phyloP scores from a whole-genome alignment of 768 basidiomycete species.

The Podaxis pistillaris region DNA sequence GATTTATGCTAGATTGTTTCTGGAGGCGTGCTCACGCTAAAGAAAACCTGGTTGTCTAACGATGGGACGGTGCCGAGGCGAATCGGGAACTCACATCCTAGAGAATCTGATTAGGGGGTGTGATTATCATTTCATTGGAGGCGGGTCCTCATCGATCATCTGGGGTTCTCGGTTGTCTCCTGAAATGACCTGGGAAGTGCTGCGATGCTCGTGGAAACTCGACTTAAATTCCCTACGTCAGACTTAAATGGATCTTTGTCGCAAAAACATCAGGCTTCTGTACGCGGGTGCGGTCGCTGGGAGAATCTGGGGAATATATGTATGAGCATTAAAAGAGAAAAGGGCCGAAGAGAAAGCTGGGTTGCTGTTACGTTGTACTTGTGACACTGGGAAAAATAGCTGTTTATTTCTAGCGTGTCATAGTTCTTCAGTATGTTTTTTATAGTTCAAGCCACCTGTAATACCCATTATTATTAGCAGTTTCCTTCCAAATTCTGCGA shows the following conservation, averaged over 20 bases:
- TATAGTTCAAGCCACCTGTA: neutral
- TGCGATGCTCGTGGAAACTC: neutral
- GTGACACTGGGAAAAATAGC: too few species aligned
- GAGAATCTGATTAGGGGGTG: neutral
- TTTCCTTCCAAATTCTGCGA: neutral
- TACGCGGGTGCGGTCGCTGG: neutral
- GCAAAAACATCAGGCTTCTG: neutral
- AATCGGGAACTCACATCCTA: neutral
- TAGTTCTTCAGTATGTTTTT: neutral
- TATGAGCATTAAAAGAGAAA: too few species aligned
- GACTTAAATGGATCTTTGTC: neutral
- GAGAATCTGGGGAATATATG: too few species aligned
- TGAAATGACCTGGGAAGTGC: neutral
- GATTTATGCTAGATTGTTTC: neutral
- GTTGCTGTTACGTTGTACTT: too few species aligned
- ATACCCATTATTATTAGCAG: too few species aligned
- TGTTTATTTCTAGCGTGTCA: too few species aligned
- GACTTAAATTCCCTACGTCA: neutral
- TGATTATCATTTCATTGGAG: neutral
- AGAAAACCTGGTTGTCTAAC: neutral
- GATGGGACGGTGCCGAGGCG: neutral
- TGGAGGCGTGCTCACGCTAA: neutral
- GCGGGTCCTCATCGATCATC: neutral
- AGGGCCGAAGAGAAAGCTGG: too few species aligned
- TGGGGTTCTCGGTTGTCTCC: neutral